Base-by-base conservation (phyloP, 2,329 filamentous ascomycete species). In the Phoma sp. region DNA sequence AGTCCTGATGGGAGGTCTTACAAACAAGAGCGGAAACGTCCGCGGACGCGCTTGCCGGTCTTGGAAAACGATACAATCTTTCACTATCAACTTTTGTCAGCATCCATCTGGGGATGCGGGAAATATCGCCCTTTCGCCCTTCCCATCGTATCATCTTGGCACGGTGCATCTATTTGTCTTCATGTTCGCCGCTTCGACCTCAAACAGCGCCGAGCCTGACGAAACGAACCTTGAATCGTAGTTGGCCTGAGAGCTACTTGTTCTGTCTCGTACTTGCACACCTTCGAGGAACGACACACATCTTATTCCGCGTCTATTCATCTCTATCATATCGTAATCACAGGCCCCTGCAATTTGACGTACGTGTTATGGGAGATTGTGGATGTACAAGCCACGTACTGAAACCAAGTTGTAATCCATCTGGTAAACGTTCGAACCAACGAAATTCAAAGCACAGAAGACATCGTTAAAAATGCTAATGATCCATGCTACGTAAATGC, bases 201-300 rank as follows among this genome's bases (percentile, higher is more conserved):
- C 39, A 44, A 25, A 49, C 51, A 44, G 39, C 15, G 51, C 45
- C 51, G 35, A 49, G 45, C 40, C 40, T 39, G 22, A 38, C 31
- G 45, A 45, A 55, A 55, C 52, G 22, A 15, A 21, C 13, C 10
- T 25, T 22, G 35, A 4, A 35, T 40, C 22, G 21, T 48, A 44
- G 35, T 40, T 4, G 15, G 35, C 35, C 44, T 49, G 29, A 48
- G 22, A 55, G 19, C 38, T 35, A 22, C 15, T 35, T 4, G 12
- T 5, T 12, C 2, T 40, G 33, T 55, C 45, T 44, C 35, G 45
- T n/a, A 35, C 6, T 12, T 36, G 19, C 31, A 39, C 2, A 12
- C 21, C 27, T 48, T 35, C 32, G 32, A 38, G 33, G n/a, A 48
- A 21, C 6, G 19, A 6, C 3, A 22, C 10, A 10, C 27, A 15